phyloP scores from a whole-genome alignment of 805 yeast genomes.

The Lachancea waltii region DNA sequence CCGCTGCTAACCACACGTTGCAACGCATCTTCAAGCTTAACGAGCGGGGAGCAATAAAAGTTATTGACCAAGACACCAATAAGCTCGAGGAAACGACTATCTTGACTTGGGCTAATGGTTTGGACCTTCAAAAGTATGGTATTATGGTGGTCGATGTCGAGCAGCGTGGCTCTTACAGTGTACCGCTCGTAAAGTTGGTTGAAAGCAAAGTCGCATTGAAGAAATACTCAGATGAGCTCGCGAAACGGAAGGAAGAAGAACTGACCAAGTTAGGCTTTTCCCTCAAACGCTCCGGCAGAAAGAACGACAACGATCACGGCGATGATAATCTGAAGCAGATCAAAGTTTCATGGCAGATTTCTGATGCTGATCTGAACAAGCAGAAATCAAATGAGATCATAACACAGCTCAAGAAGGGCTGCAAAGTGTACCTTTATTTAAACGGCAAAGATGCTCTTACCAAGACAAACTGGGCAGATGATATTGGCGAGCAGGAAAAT shows the following conservation, averaged over 20 bases:
- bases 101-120: slow-evolving; percentile 20
- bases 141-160: slow-evolving; percentile 21
- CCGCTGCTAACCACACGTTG: slow-evolving; percentile 22
- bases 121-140: slow-evolving; percentile 23
- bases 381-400: slow-evolving; percentile 49
- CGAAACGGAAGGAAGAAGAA: slow-evolving; percentile 23
- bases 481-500: slow-evolving; percentile 17
- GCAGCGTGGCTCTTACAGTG: slow-evolving; percentile 9
- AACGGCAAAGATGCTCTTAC: slow-evolving; percentile 33
- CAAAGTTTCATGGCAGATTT: slow-evolving; percentile 51
- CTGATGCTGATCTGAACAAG: slow-evolving; percentile 43
- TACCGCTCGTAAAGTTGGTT: slow-evolving; percentile 27
- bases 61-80: slow-evolving; percentile 19
- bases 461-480: slow-evolving; percentile 24
- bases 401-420: slow-evolving; percentile 39
- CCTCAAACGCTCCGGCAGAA: slow-evolving; percentile 11
- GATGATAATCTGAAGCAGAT: slow-evolving; percentile 39
- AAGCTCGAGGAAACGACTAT: slow-evolving; percentile 19
- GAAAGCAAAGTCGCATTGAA: slow-evolving; percentile 24
- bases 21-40: slow-evolving; percentile 20
- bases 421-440: slow-evolving; percentile 36
- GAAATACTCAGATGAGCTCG: slow-evolving; percentile 25
- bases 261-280: slow-evolving; percentile 18
- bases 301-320: slow-evolving; percentile 13
- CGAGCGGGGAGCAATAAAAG: slow-evolving; percentile 21